Conservation (phyloP, 352 stramenopile genomes). For the Globisporangium emineosum region DNA sequence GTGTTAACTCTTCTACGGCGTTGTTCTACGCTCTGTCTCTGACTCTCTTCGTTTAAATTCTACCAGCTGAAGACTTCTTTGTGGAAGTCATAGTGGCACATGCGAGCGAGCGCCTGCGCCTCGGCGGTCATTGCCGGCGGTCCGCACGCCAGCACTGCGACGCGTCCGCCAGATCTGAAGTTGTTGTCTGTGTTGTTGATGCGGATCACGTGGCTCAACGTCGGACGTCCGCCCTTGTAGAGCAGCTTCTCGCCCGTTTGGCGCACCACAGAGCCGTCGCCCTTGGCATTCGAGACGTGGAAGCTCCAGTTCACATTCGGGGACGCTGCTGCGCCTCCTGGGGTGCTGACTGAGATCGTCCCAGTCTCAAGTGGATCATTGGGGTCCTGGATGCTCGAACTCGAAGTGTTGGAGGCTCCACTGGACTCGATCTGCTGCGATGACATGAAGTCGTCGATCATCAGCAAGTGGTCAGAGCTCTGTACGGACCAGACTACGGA, state of each 20-base stretch:
- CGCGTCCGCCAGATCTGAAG: slow-evolving; percentile 43
- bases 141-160: slow-evolving; percentile 72
- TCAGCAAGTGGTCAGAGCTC: slow-evolving; percentile 56
- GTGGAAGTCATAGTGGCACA: slow-evolving; percentile 76
- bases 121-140: slow-evolving; percentile 70
- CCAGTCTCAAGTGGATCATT: slow-evolving; percentile 29
- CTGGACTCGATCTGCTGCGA: slow-evolving; percentile 38
- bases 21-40: neutral
- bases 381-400: slow-evolving; percentile 39
- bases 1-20: neutral
- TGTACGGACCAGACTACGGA: slow-evolving; percentile 68
- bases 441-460: slow-evolving; percentile 69
- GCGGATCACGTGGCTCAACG: slow-evolving; percentile 76
- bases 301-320: slow-evolving; percentile 45
- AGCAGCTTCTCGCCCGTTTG: slow-evolving; percentile 51
- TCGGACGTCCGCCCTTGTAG: slow-evolving; percentile 48
- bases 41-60: neutral
- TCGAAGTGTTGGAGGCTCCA: slow-evolving; percentile 17
- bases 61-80: slow-evolving; percentile 86
- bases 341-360: slow-evolving; percentile 1
- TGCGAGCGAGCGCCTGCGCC: slow-evolving; percentile 58
- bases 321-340: slow-evolving; percentile 18
- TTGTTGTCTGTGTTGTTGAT: slow-evolving; percentile 27
- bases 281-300: slow-evolving; percentile 56
- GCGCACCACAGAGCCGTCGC: slow-evolving; percentile 40